These are phyloP conservation scores for Colletotrichum sp. DNA, from an alignment of 2,329 filamentous ascomycete genomes.

Conservation along the genomic window DNA sequence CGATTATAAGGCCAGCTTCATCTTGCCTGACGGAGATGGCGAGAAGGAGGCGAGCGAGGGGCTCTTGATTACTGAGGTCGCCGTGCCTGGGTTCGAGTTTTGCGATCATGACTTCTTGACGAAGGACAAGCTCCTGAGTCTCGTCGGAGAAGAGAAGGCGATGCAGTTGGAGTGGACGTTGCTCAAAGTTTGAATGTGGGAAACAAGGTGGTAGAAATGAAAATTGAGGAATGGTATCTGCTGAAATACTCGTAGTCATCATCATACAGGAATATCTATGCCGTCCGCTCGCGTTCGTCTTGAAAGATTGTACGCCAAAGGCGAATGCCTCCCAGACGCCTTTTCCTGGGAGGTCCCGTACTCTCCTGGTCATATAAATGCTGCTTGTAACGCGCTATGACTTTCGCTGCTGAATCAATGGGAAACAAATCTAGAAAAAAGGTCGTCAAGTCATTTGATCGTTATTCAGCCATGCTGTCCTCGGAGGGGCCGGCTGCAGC, in stretches of 20 bases:
- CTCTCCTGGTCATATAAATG: background rate
- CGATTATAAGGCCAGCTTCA: constrained; percentile 69
- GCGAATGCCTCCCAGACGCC: background rate
- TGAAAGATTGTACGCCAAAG: background rate
- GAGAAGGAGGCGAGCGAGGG: constrained; percentile 46
- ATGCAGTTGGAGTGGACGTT: constrained; percentile 53
- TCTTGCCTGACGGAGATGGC: constrained; percentile 50
- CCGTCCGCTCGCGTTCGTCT: background rate
- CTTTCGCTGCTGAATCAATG: background rate
- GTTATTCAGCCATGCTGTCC: background rate
- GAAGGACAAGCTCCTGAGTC: constrained; percentile 49
- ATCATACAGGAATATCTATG: background rate
- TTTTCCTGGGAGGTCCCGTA: background rate
- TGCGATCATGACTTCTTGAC: constrained; percentile 71
- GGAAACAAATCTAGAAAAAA: background rate
- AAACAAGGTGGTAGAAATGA: background rate
- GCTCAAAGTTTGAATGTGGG: constrained; percentile 22
- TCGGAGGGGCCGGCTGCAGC: background rate
- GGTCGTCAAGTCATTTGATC: background rate
- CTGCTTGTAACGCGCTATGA: background rate
- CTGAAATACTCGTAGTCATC: background rate
- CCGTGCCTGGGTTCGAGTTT: constrained; percentile 72
- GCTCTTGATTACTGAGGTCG: constrained; percentile 71
- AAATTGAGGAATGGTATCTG: background rate
- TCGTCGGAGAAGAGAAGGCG: constrained; percentile 57